Evolutionary conservation across 192 early-diverging fungal genomes (phyloP), one percentile per base, ranked within the genome.

Genomic region (Gryganskiella cystojenkinii): DNA sequence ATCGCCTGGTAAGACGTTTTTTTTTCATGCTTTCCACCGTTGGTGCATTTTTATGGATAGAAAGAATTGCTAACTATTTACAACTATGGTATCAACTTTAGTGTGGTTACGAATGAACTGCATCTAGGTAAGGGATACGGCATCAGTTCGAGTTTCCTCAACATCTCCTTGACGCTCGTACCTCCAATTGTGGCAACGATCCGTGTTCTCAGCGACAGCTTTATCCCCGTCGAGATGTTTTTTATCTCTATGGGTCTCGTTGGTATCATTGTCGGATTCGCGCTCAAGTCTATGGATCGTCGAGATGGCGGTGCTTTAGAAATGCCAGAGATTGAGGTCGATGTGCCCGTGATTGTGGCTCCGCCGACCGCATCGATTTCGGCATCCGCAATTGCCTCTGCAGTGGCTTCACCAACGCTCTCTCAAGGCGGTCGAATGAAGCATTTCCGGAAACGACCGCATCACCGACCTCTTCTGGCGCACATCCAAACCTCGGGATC

Each of bases 91-190:
- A 40, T 55, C 6, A 34, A 11, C 25, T 19, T 57, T 68, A 76
- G 73, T 30, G 75, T 88, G 9, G 59, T 92, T 4, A 90, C 87
- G 14, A 82, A 64, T 13, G 60, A 68, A 30, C 62, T 87, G 37
- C 84, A 92, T 59, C 80, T 92, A n/a, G 90, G 87, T 9, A 90
- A 88, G 30, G 89, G 87, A 5, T 92, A 91, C 62, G 90, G 90
- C 28, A 73, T 91, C 40, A 60, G 88, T 0, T 71, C 89, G 13
- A 85, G 87, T 24, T 86, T 87, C 19, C 71, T 92, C 49, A 92
- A 92, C 51, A 65, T 89, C 24, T 80, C 82, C 0, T 68, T 92
- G 27, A 84, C 87, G 10, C 25, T 71, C 3, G 86, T 89, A 3
- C 90, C 90, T 13, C 74, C 89, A 19, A 71, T 86, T n/a, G 88